Evolutionary conservation across 805 yeast genomes (phyloP).

Genomic region (Saturnispora sekii): DNA sequence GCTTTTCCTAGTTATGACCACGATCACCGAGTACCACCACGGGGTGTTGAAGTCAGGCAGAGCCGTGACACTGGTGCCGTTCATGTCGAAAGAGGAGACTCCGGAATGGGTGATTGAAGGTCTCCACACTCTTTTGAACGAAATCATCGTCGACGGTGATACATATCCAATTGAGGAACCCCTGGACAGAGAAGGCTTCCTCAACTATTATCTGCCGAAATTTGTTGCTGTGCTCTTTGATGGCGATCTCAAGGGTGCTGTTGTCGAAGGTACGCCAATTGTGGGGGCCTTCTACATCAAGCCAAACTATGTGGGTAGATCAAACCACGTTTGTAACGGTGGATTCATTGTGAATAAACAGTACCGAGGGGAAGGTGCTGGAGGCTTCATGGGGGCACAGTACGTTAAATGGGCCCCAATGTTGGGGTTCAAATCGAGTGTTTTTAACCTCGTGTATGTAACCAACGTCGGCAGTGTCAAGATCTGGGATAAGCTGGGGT

Average conservation of each 20-base stretch:
- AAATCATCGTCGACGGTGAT: conserved; percentile 58
- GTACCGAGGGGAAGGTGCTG: conserved; percentile 53
- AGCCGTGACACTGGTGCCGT: conserved; percentile 48
- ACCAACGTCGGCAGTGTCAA: conserved; percentile 65
- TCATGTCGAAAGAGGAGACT: conserved; percentile 36
- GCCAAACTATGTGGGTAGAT: conserved; percentile 80
- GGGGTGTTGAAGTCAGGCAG: no score
- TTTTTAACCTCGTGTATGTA: conserved; percentile 79
- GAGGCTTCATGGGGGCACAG: conserved; percentile 55
- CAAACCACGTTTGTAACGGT: conserved; percentile 81
- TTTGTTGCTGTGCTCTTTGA: conserved; percentile 56
- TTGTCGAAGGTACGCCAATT: conserved; percentile 27
- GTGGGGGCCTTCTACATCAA: conserved; percentile 74
- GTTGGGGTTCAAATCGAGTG: conserved; percentile 73
- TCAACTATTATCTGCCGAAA: conserved; percentile 55
- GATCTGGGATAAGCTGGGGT: conserved; percentile 81
- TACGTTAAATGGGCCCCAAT: conserved; percentile 67
- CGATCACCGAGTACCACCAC: no score
- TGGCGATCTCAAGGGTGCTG: conserved; percentile 24
- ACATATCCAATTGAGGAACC: conserved; percentile 58
- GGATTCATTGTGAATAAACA: conserved; percentile 64
- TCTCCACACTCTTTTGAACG: conserved; percentile 46
- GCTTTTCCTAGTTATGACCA: no score
- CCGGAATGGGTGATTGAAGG: conserved; percentile 41
- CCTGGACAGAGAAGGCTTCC: conserved; percentile 40